Base-by-base conservation (phyloP, 2,329 filamentous ascomycete species). In the Alternaria postmessia region DNA sequence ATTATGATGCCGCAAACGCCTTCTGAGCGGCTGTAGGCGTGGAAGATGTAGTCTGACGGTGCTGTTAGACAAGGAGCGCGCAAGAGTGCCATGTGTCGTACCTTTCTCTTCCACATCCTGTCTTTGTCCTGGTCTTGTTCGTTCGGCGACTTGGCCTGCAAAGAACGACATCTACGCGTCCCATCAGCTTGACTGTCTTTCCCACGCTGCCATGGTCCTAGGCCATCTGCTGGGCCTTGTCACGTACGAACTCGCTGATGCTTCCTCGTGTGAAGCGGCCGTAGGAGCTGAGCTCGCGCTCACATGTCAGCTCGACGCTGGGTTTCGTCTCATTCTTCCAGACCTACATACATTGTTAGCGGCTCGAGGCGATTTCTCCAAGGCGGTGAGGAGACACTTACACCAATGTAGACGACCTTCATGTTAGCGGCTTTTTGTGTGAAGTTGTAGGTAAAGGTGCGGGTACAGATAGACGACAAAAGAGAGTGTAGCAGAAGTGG, bases 401-500 rank as follows among this genome's bases (percentile, higher is more conserved):
- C 92, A 73, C 92, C 92, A 77, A 96, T 92, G 81, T 95, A 95
- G 80, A 91, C 86, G 79, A 95, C 83, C 88, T 94, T 94, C 92
- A 94, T 94, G 77, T 72, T 81, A 77, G 49, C 61, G 59, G 51
- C 20, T 34, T 34, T 5, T 34, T 12, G 32, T 34, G 32, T 14
- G 32, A 14, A 34, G 32, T 12, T 34, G 32, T 12, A 34, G 32
- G 32, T 34, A 5, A 34, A 34, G 32, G 32, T 34, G 32, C 32
- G 32, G 32, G 32, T 34, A 12, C 32, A 34, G 32, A 8, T n/a
- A 18, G 42, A 4, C 14, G 1, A 43, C 16, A 41, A 16, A 14
- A 8, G 52, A 24, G 46, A 22, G 32, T 52, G 32, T 12, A 34
- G 32, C 12, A 34, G 11, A 12, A 43, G 36, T 38, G 36, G 49